phyloP scores from a whole-genome alignment of 2,329 filamentous ascomycete genomes.

The Phaeosphaeria sp. region DNA sequence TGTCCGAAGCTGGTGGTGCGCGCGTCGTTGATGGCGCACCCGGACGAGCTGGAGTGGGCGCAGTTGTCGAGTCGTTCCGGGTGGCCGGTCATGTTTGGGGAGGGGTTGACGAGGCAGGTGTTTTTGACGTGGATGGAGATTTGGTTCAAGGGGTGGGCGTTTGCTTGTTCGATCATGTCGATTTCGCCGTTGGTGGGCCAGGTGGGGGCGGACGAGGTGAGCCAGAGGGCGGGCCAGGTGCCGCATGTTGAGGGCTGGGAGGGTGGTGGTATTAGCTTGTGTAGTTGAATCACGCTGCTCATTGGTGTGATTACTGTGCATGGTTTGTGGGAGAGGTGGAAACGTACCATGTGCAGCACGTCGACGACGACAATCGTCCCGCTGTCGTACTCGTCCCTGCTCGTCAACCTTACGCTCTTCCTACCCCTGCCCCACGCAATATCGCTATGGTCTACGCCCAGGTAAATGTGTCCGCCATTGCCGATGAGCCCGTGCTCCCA shows the following conservation, averaged over 20 bases:
- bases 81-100: neutral
- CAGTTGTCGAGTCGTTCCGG: neutral
- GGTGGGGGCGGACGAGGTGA: neutral
- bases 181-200: neutral
- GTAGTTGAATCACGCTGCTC: no score
- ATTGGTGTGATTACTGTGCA: neutral
- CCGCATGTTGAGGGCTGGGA: neutral
- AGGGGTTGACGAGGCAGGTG: neutral
- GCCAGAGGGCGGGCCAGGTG: neutral
- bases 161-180: neutral
- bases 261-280: neutral
- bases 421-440: neutral
- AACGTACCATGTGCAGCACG: neutral
- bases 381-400: neutral
- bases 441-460: neutral
- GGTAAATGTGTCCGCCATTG: neutral
- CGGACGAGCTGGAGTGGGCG: neutral
- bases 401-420: neutral
- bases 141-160: neutral
- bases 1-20: neutral
- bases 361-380: neutral
- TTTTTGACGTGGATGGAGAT: neutral
- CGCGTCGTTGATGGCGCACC: neutral
- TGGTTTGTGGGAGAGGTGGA: neutral
- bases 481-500: neutral